Percentiles rank a stretch among this genome's conserved stretches.
These are phyloP conservation scores for Termitomyces sp. DNA, from an alignment of 768 basidiomycete genomes.

Conservation along the genomic window DNA sequence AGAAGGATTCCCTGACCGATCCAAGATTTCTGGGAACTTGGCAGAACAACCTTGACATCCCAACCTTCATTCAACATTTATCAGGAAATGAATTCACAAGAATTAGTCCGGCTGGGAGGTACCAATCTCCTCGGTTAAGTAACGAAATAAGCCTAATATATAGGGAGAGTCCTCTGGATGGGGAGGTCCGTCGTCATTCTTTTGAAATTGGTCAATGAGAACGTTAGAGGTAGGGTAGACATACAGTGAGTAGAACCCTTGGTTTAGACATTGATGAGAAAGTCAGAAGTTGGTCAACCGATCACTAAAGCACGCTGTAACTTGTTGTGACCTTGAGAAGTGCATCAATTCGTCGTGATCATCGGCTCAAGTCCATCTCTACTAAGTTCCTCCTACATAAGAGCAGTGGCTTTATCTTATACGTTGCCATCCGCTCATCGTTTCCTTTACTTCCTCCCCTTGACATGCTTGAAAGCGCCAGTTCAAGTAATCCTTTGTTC, in stretches of 20 bases:
- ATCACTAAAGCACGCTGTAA: no score
- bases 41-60: constrained; percentile 78
- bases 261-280: constrained; percentile 19
- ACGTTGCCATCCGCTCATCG: background rate
- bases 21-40: constrained; percentile 84
- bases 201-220: background rate
- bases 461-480: background rate
- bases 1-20: constrained; percentile 50
- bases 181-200: constrained; percentile 89
- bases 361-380: background rate
- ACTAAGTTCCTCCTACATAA: background rate
- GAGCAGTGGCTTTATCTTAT: background rate
- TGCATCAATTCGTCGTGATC: background rate
- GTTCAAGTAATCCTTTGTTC: background rate
- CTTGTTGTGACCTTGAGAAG: background rate
- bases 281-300: background rate
- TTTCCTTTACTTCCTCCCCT: background rate
- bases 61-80: constrained; percentile 48
- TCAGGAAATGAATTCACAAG: background rate
- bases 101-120: constrained; percentile 1
- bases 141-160: constrained; percentile 64
- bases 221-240: background rate
- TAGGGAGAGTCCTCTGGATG: constrained; percentile 64
- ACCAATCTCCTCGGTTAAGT: constrained; percentile 62
- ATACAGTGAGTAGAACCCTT: constrained; percentile 39